A percentile compares a stretch with the other conserved stretches of the same genome.
Evolutionary conservation across 2,329 filamentous ascomycete genomes (phyloP).

Genomic region (Kalmusia sp.): DNA sequence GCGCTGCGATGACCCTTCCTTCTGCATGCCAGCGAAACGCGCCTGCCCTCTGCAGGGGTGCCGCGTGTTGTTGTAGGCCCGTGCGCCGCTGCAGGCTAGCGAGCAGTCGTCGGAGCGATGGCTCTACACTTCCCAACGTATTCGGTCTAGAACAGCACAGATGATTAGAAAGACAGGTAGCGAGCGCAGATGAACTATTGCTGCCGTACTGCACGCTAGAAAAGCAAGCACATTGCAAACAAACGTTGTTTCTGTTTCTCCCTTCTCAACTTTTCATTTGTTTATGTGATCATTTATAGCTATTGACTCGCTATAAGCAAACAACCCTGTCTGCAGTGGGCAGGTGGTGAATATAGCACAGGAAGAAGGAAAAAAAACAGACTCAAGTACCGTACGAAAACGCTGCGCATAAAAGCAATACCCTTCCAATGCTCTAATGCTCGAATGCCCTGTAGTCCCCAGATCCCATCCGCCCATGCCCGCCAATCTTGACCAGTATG

Average conservation of each 20-base stretch:
- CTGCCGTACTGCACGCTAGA: too few relatives aligned
- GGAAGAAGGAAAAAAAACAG: neutral
- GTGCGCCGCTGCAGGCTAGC: conserved; percentile 9
- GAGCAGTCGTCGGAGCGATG: conserved; percentile 11
- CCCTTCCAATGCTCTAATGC: neutral
- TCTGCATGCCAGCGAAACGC: conserved; percentile 15
- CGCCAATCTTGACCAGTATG: neutral
- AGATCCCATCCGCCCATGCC: neutral
- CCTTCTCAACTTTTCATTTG: neutral
- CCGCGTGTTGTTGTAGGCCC: conserved; percentile 19
- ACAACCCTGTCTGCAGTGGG: conserved; percentile 3
- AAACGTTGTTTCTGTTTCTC: neutral
- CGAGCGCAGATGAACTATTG: too few relatives aligned
- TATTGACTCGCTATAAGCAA: neutral
- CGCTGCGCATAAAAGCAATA: neutral
- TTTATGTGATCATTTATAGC: neutral
- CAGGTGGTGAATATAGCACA: neutral
- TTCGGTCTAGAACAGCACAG: too few relatives aligned
- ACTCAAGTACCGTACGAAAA: neutral
- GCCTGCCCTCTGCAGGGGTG: conserved; percentile 13
- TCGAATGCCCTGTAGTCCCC: neutral
- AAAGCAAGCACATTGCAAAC: neutral
- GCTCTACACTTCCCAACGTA: neutral
- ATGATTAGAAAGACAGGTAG: too few relatives aligned
- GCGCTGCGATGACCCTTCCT: conserved; percentile 3